These are phyloP conservation scores for Yamadazyma mexicana DNA, from an alignment of 1,139 yeast genomes.

Conservation along the genomic window DNA sequence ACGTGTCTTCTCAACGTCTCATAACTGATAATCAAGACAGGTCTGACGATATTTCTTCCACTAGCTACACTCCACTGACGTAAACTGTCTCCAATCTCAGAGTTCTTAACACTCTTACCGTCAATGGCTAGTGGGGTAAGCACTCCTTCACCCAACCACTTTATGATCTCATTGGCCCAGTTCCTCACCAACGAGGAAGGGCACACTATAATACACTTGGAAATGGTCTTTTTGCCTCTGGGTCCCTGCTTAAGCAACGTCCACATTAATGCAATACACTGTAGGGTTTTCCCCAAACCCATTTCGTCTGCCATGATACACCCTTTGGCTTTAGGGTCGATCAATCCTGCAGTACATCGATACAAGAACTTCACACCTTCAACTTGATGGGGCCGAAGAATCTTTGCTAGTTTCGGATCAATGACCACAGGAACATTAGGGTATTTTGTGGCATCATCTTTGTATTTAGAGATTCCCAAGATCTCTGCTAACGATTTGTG, in stretches of 20 bases:
- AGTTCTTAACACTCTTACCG: conserved; percentile 73
- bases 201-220: conserved; percentile 90
- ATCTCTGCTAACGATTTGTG: conserved; percentile 80
- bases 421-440: conserved; percentile 95
- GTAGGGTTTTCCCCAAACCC: conserved; percentile 97
- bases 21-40: conserved; percentile 92
- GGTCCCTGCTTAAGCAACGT: conserved; percentile 89
- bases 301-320: conserved; percentile 99
- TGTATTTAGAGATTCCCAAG: conserved; percentile 63
- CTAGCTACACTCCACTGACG: conserved; percentile 86
- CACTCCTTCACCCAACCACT: conserved; percentile 94
- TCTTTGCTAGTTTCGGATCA: conserved; percentile 83
- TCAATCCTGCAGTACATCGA: conserved; percentile 85
- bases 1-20: conserved; percentile 91
- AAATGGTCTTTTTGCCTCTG: conserved; percentile 79
- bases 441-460: conserved; percentile 53
- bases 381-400: conserved; percentile 92
- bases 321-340: conserved; percentile 86
- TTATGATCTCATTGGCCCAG: conserved; percentile 96
- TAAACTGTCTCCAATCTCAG: conserved; percentile 68
- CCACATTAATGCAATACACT: conserved; percentile 93
- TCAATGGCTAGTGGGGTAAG: conserved; percentile 89
- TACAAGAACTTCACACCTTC: conserved; percentile 93
- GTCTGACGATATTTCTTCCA: conserved; percentile 89
- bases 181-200: conserved; percentile 93